phyloP scores from a whole-genome alignment of 2,329 filamentous ascomycete genomes.

The Trichoderma sp. region DNA sequence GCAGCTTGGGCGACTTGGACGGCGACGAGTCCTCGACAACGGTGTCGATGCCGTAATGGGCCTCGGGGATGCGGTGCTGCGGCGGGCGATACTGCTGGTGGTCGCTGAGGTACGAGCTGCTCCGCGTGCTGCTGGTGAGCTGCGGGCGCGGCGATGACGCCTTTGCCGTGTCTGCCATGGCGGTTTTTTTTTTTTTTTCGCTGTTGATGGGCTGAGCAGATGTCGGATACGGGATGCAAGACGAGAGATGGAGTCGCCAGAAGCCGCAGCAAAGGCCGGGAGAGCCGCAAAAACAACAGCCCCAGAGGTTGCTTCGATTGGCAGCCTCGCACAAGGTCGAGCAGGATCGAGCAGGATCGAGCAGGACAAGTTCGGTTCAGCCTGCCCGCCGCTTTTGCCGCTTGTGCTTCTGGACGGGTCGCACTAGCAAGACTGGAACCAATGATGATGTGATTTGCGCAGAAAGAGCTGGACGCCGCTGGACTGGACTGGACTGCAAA shows the following conservation, averaged over 20 bases:
- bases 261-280: neutral
- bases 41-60: conserved; percentile 61
- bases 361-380: neutral
- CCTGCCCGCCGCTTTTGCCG: conserved; percentile 3
- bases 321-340: neutral
- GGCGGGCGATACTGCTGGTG: conserved; percentile 62
- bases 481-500: neutral
- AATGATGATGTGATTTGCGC: neutral
- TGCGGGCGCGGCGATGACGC: conserved; percentile 44
- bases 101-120: conserved; percentile 60
- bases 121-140: conserved; percentile 51
- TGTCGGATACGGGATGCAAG: neutral
- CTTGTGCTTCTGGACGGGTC: neutral
- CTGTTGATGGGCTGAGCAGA: neutral
- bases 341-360: neutral
- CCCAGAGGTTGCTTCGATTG: neutral
- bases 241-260: neutral
- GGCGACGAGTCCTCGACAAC: conserved; percentile 54
- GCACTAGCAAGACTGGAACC: neutral
- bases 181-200: neutral
- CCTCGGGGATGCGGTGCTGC: conserved; percentile 44
- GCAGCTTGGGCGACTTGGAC: conserved; percentile 39
- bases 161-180: conserved; percentile 23
- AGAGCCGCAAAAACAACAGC: neutral
- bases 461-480: no score